Base-by-base conservation (phyloP, 2,329 filamentous ascomycete species). In the Pseudonectria foliicola region DNA sequence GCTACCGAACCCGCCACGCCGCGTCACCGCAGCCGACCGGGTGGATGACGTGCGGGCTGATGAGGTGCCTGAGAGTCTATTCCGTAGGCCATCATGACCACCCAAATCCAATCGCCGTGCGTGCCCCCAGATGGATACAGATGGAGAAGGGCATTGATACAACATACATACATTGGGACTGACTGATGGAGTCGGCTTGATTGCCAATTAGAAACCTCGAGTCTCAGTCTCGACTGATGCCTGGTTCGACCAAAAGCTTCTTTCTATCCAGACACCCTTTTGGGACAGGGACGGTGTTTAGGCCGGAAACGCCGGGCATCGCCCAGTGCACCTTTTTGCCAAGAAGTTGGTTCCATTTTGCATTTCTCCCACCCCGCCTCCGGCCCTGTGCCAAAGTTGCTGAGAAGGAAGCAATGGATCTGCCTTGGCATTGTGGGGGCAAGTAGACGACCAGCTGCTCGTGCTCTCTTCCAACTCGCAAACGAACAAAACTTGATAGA, bases 371-470 rank as follows among this genome's bases (percentile, higher is more conserved):
- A 42, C 48, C 47, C 48, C 48, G 44, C 46, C 48, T 40, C 49
- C 33, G 49, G 35, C 43, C 45, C 46, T 25, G 40, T 33, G 34
- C 35, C 32, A 35, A 39, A 13, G 25, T 44, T 33, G 46, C 13
- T 48, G 39, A 49, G 48, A 51, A 46, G 45, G 31, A 48, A 51
- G 51, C 43, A 37, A 25, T 51, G 48, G 46, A 36, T 29, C 36
- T 11, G 10, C 10, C 48, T 51, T 51, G 48, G 46, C 46, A 24
- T 35, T 51, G 48, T 48, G 48, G 47, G 34, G 40, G 38, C 27
- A 21, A 13, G 23, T 21, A 21, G 18, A 21, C 18, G n/a, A n/a
- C 18, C 18, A 21, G 18, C 18, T 8, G 5, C 18, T 21, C 18
- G 18, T 21, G 18, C 18, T 21, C 18, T 6, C 18, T 8, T 21